Percentiles rank a stretch among this genome's conserved stretches.
These are phyloP conservation scores for Peziza echinospora DNA, from an alignment of 495 filamentous ascomycete genomes.

Conservation along the genomic window DNA sequence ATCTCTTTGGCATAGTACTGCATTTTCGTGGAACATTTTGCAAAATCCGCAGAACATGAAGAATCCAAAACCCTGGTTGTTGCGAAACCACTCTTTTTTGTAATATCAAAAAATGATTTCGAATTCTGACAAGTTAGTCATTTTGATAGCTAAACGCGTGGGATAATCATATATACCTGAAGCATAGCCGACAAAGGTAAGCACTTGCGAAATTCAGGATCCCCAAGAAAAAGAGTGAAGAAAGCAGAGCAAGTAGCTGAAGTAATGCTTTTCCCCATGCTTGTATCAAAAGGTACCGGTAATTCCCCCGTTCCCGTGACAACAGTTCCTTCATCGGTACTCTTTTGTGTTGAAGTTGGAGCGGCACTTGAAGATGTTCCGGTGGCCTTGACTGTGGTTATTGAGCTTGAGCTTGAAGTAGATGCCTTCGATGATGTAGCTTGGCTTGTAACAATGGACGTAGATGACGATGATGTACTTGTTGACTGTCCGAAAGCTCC, in stretches of 20 bases:
- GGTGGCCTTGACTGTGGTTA: no score
- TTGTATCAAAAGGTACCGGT: background rate
- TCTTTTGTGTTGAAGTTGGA: no score
- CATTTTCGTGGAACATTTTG: constrained; percentile 10
- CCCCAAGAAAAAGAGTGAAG: constrained; percentile 8
- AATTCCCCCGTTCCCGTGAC: background rate
- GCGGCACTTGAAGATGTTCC: no score
- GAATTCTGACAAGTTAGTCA: constrained; percentile 10
- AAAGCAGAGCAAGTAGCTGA: constrained; percentile 10
- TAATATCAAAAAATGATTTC: constrained; percentile 14
- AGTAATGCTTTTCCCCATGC: background rate
- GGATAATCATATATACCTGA: constrained; percentile 8
- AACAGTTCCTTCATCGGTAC: background rate
- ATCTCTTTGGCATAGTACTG: constrained; percentile 12
- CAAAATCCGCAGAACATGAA: constrained; percentile 9
- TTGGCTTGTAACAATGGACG: no score
- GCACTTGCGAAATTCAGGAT: constrained; percentile 9
- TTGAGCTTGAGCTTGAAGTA: no score
- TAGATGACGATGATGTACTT: no score
- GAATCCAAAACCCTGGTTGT: constrained; percentile 11
- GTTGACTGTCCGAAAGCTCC: no score
- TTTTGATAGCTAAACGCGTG: background rate
- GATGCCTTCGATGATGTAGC: no score
- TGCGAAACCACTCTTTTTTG: constrained; percentile 11
- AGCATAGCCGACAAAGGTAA: constrained; percentile 15